A percentile compares a stretch with the other conserved stretches of the same genome.
Evolutionary conservation across 1,284 basidiomycete species (phyloP).

Genomic region (Pulchroboletus neoregius): DNA sequence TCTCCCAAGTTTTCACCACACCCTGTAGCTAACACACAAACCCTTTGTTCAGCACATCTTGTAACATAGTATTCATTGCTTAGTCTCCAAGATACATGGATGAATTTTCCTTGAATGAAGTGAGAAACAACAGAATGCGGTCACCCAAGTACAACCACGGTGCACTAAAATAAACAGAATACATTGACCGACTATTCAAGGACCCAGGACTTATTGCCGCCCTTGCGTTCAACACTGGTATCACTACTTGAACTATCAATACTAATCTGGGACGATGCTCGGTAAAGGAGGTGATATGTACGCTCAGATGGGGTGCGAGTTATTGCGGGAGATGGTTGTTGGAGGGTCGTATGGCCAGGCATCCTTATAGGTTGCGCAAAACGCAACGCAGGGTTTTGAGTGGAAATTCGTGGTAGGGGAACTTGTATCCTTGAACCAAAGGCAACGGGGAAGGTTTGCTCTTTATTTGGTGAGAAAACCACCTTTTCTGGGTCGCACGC

Average conservation of each 20-base stretch:
- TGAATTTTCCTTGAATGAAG: background rate
- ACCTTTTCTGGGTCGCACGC: constrained; percentile 56
- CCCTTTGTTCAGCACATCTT: constrained; percentile 1
- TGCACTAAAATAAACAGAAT: background rate
- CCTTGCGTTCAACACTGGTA: constrained; percentile 20
- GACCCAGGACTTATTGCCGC: constrained; percentile 45
- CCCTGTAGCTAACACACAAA: constrained; percentile 21
- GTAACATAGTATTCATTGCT: constrained; percentile 17
- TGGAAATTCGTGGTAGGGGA: constrained; percentile 42
- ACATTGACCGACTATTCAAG: constrained; percentile 34
- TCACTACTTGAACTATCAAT: constrained; percentile 19
- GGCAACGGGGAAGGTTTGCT: constrained; percentile 51
- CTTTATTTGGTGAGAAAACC: constrained; percentile 54
- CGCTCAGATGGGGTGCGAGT: constrained; percentile 3
- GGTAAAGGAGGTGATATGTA: constrained; percentile 8
- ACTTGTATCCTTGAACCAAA: constrained; percentile 42
- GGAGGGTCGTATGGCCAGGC: background rate
- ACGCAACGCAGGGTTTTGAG: constrained; percentile 40
- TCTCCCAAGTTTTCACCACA: constrained; percentile 10
- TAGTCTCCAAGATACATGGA: background rate
- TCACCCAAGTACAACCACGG: background rate
- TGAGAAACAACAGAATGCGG: background rate
- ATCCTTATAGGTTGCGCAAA: constrained; percentile 34
- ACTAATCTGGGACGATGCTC: constrained; percentile 11
- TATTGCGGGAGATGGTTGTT: constrained; percentile 1